Evolutionary conservation across 208 protist species (phyloP).

Genomic region (Acanthamoeba castellanii): DNA sequence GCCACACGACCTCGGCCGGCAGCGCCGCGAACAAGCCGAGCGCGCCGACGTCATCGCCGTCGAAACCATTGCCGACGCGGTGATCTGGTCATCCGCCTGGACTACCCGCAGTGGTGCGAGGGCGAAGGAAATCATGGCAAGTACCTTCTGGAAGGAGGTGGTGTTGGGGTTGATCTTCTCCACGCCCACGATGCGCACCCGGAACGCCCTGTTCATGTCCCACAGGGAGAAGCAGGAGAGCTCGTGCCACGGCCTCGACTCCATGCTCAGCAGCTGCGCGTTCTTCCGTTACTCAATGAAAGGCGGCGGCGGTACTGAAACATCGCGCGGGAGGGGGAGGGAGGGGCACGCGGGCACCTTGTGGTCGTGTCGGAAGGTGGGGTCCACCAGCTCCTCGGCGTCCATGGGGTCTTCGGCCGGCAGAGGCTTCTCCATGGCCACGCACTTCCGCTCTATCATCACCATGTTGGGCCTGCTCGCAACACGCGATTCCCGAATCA

Average conservation of each 20-base stretch:
- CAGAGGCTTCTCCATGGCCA: not conserved
- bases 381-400: constrained; percentile 58
- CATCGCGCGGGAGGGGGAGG: too few relatives aligned
- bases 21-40: too few relatives aligned
- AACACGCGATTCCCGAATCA: too few relatives aligned
- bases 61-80: too few relatives aligned
- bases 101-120: too few relatives aligned
- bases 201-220: constrained; percentile 51
- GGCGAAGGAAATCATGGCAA: too few relatives aligned
- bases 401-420: constrained; percentile 59
- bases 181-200: constrained; percentile 56
- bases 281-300: too few relatives aligned
- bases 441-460: not conserved
- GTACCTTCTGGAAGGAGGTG: constrained; percentile 66
- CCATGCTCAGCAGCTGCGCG: constrained; percentile 19
- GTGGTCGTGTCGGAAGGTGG: constrained; percentile 57
- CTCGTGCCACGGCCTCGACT: constrained; percentile 40
- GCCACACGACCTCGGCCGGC: too few relatives aligned
- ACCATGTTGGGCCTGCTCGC: constrained; percentile 9
- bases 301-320: too few relatives aligned
- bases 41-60: too few relatives aligned
- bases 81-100: too few relatives aligned
- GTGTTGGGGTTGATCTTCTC: constrained; percentile 68
- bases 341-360: not conserved
- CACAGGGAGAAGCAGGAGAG: constrained; percentile 56